A percentile compares a stretch with the other conserved stretches of the same genome.
Conservation (phyloP, 495 filamentous ascomycete genomes). For the Aspergillus taichungensis region DNA sequence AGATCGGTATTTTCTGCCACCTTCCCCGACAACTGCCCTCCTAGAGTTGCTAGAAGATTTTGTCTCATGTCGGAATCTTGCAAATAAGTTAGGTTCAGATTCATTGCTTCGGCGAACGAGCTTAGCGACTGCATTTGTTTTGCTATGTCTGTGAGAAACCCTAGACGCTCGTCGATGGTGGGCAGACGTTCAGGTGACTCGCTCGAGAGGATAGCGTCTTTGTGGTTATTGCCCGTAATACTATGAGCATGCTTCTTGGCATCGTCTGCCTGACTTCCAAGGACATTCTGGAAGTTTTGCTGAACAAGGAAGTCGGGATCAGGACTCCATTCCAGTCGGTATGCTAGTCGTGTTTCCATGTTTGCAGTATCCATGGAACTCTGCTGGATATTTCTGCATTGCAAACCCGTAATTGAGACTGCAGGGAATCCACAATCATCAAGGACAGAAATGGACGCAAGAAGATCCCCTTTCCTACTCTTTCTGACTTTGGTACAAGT, state of each 20-base stretch:
- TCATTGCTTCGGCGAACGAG: too few relatives aligned
- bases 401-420: constrained; percentile 12
- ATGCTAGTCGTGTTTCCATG: constrained; percentile 6
- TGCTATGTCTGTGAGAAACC: too few relatives aligned
- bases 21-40: constrained; percentile 5
- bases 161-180: too few relatives aligned
- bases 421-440: not conserved
- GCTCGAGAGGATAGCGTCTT: not conserved
- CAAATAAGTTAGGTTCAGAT: too few relatives aligned
- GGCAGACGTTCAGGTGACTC: too few relatives aligned
- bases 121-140: too few relatives aligned
- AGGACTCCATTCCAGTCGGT: constrained; percentile 15
- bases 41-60: not conserved
- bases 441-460: constrained; percentile 8
- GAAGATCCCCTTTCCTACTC: not conserved
- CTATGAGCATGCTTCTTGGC: not conserved
- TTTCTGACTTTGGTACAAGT: constrained; percentile 9
- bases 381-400: constrained; percentile 9
- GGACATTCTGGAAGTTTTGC: not conserved
- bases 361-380: not conserved
- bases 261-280: not conserved
- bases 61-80: too few relatives aligned
- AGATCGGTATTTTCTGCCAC: constrained; percentile 13
- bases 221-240: not conserved
- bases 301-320: constrained; percentile 7